These are phyloP conservation scores for Globisporangium cylindrosporum DNA, from an alignment of 352 stramenopile genomes.

Conservation along the genomic window DNA sequence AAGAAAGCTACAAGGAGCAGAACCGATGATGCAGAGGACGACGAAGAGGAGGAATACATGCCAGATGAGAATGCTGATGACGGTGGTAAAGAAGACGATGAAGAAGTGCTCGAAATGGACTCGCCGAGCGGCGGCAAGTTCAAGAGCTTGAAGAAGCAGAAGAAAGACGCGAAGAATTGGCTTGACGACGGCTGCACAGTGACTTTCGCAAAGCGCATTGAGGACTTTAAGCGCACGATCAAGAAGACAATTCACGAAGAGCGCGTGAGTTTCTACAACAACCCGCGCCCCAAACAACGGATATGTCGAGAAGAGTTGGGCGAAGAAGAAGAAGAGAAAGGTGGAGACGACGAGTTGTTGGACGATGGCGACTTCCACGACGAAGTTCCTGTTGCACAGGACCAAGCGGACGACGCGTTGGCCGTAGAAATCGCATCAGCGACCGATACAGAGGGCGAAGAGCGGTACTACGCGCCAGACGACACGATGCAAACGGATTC, in stretches of 20 bases:
- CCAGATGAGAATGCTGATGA: background rate
- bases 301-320: background rate
- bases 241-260: constrained; percentile 24
- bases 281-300: constrained; percentile 11
- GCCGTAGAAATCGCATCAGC: background rate
- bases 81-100: background rate
- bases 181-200: constrained; percentile 36
- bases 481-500: constrained; percentile 61
- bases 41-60: constrained; percentile 9
- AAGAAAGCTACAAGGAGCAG: background rate
- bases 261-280: constrained; percentile 47
- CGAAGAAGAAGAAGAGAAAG: constrained; percentile 9
- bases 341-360: constrained; percentile 11
- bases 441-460: background rate
- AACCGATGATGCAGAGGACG: background rate
- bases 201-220: constrained; percentile 22
- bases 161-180: constrained; percentile 26
- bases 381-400: constrained; percentile 11
- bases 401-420: constrained; percentile 6
- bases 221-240: constrained; percentile 30
- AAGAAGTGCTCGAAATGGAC: background rate
- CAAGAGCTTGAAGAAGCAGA: constrained; percentile 16
- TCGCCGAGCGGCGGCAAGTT: constrained; percentile 7
- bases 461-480: constrained; percentile 38
- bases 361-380: constrained; percentile 41